A percentile compares a stretch with the other conserved stretches of the same genome.
Conservation (phyloP, 2,329 filamentous ascomycete species). For the Colletotrichum sp. region DNA sequence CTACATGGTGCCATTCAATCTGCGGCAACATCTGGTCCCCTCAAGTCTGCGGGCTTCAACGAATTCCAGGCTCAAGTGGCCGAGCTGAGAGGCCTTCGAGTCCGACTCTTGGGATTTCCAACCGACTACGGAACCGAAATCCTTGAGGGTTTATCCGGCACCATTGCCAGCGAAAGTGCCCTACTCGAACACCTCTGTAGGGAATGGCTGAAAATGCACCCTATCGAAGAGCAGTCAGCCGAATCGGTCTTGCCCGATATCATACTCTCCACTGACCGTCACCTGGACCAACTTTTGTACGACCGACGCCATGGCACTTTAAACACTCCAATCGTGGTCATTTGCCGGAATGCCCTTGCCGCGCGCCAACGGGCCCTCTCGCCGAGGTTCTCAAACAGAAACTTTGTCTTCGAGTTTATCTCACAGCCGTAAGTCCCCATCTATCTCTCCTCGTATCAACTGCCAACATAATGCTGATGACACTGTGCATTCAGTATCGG, state of each 20-base stretch:
- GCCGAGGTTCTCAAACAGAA: slow-evolving; percentile 19
- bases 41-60: slow-evolving; percentile 20
- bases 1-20: slow-evolving; percentile 20
- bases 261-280: slow-evolving; percentile 24
- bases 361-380: slow-evolving; percentile 27
- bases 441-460: accelerated
- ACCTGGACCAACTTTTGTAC: not conserved
- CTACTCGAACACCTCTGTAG: slow-evolving; percentile 30
- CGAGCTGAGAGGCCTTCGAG: slow-evolving; percentile 33
- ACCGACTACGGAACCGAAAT: not conserved
- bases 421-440: slow-evolving; percentile 37
- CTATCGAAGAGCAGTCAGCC: slow-evolving; percentile 21
- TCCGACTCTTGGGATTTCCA: slow-evolving; percentile 27
- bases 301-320: not conserved
- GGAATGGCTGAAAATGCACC: slow-evolving; percentile 35
- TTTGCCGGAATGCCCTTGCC: slow-evolving; percentile 33
- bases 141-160: not conserved
- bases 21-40: not conserved
- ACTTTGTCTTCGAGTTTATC: slow-evolving; percentile 36
- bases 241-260: slow-evolving; percentile 25
- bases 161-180: slow-evolving; percentile 13
- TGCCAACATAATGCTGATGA: accelerated
- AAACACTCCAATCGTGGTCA: slow-evolving; percentile 25
- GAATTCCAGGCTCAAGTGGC: slow-evolving; percentile 30
- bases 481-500: slow-evolving; percentile 27